Evolutionary conservation across 2,329 filamentous ascomycete species (phyloP).

Genomic region (Dactylellina sp.): DNA sequence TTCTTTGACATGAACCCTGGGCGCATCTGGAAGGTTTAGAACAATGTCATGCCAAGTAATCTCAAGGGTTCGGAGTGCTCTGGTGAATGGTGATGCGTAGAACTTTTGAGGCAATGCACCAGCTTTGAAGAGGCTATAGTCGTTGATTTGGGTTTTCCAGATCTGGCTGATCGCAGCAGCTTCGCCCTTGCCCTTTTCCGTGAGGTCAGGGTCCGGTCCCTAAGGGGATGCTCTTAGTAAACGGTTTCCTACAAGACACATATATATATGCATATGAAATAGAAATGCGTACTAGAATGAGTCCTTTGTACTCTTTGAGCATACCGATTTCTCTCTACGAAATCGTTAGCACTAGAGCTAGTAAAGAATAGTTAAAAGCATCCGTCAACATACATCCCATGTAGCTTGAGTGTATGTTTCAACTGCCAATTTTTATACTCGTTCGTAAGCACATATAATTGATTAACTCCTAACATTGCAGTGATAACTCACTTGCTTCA

Average conservation of each 20-base stretch:
- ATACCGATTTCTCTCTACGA: conserved; percentile 34
- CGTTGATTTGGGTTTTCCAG: conserved; percentile 69
- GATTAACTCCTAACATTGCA: not conserved
- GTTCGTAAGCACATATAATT: conserved; percentile 11
- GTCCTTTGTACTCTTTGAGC: conserved; percentile 42
- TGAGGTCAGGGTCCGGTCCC: conserved; percentile 67
- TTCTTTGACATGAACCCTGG: conserved; percentile 44
- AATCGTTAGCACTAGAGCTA: not conserved
- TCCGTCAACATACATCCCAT: conserved; percentile 36
- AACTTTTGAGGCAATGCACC: conserved; percentile 71
- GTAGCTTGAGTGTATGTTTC: conserved; percentile 22
- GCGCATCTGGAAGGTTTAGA: conserved; percentile 68
- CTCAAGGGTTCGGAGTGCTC: conserved; percentile 74
- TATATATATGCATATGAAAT: conserved; percentile 1
- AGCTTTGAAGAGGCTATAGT: conserved; percentile 67
- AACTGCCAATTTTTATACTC: conserved; percentile 37
- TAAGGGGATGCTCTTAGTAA: not conserved
- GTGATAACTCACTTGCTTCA: conserved; percentile 39
- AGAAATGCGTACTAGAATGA: conserved; percentile 15
- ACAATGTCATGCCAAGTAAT: conserved; percentile 71
- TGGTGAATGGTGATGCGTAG: conserved; percentile 71
- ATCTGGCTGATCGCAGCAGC: conserved; percentile 71
- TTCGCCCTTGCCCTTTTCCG: conserved; percentile 70
- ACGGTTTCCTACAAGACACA: conserved; percentile 1
- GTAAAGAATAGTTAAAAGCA: not conserved